Base-by-base conservation (phyloP, 2,329 filamentous ascomycete species). In the Sarocladium brachiariae region DNA sequence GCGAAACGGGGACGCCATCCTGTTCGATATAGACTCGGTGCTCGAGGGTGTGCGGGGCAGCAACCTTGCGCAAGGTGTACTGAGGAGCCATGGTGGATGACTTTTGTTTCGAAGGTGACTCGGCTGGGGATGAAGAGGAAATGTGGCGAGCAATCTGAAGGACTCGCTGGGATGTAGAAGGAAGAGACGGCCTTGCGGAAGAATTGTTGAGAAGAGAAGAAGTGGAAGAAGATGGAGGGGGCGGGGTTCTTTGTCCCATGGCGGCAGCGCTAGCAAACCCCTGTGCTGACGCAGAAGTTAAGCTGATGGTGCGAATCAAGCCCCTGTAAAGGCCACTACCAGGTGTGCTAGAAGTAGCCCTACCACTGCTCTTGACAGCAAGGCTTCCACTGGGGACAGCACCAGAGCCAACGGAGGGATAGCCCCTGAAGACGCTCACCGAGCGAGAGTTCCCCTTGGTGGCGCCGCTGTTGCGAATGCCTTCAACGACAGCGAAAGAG, bases 21-120 rank as follows among this genome's bases (percentile, higher is more conserved):
- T 95, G 91, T 81, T 99, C 92, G 68, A 97, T 84, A 82, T 86
- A 99, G 74, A 96, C 85, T 68, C 93, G 89, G 83, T 96, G 90
- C 78, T 97, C 91, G 69, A 96, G 79, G 63, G 93, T 97, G 80
- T 96, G 86, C 65, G 89, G 82, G 65, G 88, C 83, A 64, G 80
- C 93, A 67, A 96, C 78, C 81, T 95, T 96, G 76, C 91, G 87
- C 68, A 87, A 73, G 65, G 77, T 78, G 78, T 89, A 99, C 57
- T 71, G 69, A 55, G 81, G 78, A 57, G 81, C 70, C 76, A 86
- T 83, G 64, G 50, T 58, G 56, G 59, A 33, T 25, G 51, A n/a
- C 24, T 24, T 18, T 34, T 27, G 33, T n/a, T n/a, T n/a, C 81
- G 65, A 58, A 81, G 69, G 54, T 76, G 76, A 56, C 76, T 70